Base-by-base conservation (phyloP, 345 rosid genomes). In the Clarkia xantiana region DNA sequence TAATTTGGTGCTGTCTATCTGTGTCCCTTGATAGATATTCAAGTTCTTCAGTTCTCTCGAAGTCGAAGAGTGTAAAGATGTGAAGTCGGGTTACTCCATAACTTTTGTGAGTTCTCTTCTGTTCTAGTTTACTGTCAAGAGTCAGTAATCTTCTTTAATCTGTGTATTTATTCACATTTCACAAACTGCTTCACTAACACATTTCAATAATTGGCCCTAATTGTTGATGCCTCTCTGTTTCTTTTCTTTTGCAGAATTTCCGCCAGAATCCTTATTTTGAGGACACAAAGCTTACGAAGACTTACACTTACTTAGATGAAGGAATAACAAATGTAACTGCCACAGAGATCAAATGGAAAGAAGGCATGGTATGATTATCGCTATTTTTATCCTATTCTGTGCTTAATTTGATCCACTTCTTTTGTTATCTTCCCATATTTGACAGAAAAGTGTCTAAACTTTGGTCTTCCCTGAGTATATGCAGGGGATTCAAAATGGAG, bases 401-500 rank as follows among this genome's bases (percentile, higher is more conserved):
- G 18, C 9, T 49, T 49, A 15, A 25, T 34, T 0, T 2, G 11
- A 9, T 14, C 19, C 53, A 29, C 14, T 25, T 49, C 34, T n/a
- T n/a, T 49, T 14, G 53, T 29, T 23, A 4, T 49, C 14, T 12
- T 25, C 53, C 14, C 14, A 48, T 48, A 48, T 38, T 48, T 48
- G 9, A 29, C 36, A 29, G 36, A 29, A n/a, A n/a, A 29, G 36
- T 29, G 36, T 29, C 36, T 29, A 29, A 29, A 29, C 36, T 29
- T 29, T n/a, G 17, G 9, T 16, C 15, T 25, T 14, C 42, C 10
- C 64, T 54, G 60, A 42, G 42, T 44, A 36, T 17, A 38, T 74
- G 66, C 57, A 90, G 96, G 86, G 86, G 53, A 58, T 83, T 52
- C 78, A 88, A 23, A 90, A 86, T 73, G 97, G 96, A 67, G 84